phyloP scores from a whole-genome alignment of 768 basidiomycete genomes.

The Russula abietina region DNA sequence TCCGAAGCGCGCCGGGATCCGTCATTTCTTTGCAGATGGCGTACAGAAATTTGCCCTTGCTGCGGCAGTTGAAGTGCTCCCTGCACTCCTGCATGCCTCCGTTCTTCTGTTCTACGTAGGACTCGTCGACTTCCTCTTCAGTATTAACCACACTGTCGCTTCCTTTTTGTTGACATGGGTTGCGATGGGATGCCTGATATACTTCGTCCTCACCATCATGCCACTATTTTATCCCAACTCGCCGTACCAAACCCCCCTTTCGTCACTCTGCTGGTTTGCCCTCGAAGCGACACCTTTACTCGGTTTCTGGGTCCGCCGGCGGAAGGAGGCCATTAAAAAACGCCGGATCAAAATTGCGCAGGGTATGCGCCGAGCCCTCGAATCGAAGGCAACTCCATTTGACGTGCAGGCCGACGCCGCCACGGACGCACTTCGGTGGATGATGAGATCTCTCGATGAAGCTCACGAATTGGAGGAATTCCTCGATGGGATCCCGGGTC shows the following conservation, averaged over 20 bases:
- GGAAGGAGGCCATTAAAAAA: neutral
- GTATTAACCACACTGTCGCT: constrained; percentile 13
- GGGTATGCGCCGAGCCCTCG: constrained; percentile 13
- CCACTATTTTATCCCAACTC: constrained; percentile 13
- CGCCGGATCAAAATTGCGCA: constrained; percentile 3
- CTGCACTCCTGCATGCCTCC: constrained; percentile 20
- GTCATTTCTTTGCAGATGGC: constrained; percentile 16
- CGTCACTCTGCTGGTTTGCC: constrained; percentile 7
- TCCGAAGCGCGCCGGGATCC: constrained; percentile 20
- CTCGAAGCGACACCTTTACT: constrained; percentile 1
- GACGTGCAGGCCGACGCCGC: neutral
- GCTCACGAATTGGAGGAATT: constrained; percentile 16
- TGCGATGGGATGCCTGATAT: neutral
- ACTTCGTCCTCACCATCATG: constrained; percentile 14
- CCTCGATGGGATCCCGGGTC: constrained; percentile 12
- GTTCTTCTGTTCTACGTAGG: constrained; percentile 22
- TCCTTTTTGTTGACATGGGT: constrained; percentile 2
- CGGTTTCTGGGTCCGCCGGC: constrained; percentile 4
- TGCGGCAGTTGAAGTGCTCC: constrained; percentile 21
- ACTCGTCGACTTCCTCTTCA: constrained; percentile 18
- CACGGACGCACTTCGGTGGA: constrained; percentile 6
- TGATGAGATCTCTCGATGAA: constrained; percentile 12
- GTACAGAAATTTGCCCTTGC: constrained; percentile 13
- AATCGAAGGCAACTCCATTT: neutral
- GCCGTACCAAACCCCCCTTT: constrained; percentile 22